Evolutionary conservation across 208 protist genomes (phyloP).

Genomic region (Crithidia fasciculata): DNA sequence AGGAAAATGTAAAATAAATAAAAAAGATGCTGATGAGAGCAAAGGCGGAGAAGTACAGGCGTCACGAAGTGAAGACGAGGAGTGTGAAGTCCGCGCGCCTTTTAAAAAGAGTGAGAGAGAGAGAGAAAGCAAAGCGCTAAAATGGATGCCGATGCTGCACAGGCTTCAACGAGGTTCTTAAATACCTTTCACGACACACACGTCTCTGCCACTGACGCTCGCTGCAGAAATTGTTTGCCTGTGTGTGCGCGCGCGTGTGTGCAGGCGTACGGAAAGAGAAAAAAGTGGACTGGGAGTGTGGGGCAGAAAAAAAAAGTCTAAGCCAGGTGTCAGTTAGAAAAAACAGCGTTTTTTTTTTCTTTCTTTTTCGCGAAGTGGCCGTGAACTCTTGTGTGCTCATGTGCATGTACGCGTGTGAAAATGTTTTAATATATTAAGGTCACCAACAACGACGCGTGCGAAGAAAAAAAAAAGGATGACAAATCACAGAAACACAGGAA

Average conservation of each 20-base stretch:
- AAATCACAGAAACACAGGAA: too few relatives aligned
- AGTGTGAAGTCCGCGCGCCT: neutral
- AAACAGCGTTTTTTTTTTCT: too few relatives aligned
- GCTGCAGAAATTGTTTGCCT: neutral
- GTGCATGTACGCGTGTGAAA: neutral
- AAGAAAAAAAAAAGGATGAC: neutral
- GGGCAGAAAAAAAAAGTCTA: neutral
- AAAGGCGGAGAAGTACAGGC: neutral
- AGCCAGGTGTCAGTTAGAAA: too few relatives aligned
- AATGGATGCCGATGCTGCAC: too few relatives aligned
- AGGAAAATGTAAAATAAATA: conserved; percentile 14
- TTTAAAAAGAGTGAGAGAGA: too few relatives aligned
- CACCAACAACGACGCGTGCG: neutral
- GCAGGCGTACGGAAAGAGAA: neutral
- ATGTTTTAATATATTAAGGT: too few relatives aligned
- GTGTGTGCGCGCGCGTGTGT: neutral
- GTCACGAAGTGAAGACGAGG: conserved; percentile 1
- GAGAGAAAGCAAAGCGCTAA: too few relatives aligned
- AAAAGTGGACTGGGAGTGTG: neutral
- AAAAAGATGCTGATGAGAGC: conserved; percentile 13
- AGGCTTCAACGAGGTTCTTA: too few relatives aligned
- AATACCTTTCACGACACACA: too few relatives aligned
- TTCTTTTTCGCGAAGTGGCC: neutral
- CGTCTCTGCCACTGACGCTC: too few relatives aligned
- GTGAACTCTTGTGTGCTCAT: conserved; percentile 2